Conservation (phyloP, 1,284 basidiomycete genomes). For the Phlebopus sp. region DNA sequence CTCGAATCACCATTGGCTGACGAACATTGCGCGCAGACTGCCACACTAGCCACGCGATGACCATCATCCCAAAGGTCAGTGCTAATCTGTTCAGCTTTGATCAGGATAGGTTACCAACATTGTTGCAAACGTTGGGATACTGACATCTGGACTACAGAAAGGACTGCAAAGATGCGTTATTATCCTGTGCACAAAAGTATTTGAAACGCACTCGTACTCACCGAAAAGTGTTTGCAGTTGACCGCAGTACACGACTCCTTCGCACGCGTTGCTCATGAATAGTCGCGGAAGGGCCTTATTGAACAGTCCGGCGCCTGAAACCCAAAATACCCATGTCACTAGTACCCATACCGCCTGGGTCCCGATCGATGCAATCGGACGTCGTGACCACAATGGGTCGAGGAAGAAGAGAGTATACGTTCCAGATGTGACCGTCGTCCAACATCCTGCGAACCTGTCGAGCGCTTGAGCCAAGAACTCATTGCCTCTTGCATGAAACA, state of each 20-base stretch:
- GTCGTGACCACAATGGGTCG: conserved; percentile 52
- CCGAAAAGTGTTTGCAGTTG: conserved; percentile 54
- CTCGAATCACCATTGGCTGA: conserved; percentile 30
- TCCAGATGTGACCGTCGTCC: conserved; percentile 52
- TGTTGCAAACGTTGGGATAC: conserved; percentile 16
- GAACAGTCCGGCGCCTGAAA: conserved; percentile 48
- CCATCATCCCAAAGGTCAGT: conserved; percentile 43
- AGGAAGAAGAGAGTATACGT: conserved; percentile 53
- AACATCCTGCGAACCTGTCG: conserved; percentile 50
- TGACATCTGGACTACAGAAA: conserved; percentile 48
- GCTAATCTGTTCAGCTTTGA: conserved; percentile 32
- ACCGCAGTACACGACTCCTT: conserved; percentile 47
- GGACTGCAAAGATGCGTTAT: conserved; percentile 29
- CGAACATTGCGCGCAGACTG: conserved; percentile 38
- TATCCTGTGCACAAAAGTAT: background rate
- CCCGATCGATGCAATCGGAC: conserved; percentile 51
- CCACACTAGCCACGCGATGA: conserved; percentile 49
- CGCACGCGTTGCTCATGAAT: conserved; percentile 36
- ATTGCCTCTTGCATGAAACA: conserved; percentile 4
- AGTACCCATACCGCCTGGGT: conserved; percentile 54
- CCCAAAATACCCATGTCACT: conserved; percentile 56
- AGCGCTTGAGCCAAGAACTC: conserved; percentile 8
- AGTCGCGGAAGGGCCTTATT: conserved; percentile 44
- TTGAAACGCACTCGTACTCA: conserved; percentile 18
- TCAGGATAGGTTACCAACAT: conserved; percentile 5